Percentiles rank a stretch among this genome's conserved stretches.
Conservation (phyloP, 345 rosid species). For the Cardiospermum halicacabum region DNA sequence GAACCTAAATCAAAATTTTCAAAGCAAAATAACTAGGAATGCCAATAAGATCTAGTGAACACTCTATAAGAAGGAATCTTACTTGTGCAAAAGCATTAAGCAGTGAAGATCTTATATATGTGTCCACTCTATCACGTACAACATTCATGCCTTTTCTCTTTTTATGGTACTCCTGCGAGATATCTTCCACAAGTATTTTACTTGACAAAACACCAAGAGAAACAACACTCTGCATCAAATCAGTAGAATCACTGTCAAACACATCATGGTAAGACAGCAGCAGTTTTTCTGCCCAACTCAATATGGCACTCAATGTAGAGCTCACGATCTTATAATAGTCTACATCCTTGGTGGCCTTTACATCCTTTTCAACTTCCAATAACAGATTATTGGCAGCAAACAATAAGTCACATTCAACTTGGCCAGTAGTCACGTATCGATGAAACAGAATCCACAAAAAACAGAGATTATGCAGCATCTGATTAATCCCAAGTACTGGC, state of each 20-base stretch:
- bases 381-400: slow-evolving; percentile 72
- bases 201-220: slow-evolving; percentile 65
- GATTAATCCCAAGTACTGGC: slow-evolving; percentile 75
- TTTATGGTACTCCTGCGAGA: slow-evolving; percentile 56
- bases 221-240: slow-evolving; percentile 64
- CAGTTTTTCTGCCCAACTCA: slow-evolving; percentile 83
- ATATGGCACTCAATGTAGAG: slow-evolving; percentile 52
- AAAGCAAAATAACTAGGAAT: slow-evolving; percentile 10
- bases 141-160: slow-evolving; percentile 53
- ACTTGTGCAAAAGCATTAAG: slow-evolving; percentile 79
- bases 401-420: slow-evolving; percentile 71
- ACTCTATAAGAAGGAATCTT: slow-evolving; percentile 24
- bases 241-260: slow-evolving; percentile 62
- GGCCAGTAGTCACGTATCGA: slow-evolving; percentile 68
- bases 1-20: slow-evolving; percentile 13
- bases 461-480: slow-evolving; percentile 73
- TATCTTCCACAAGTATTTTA: slow-evolving; percentile 59
- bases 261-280: slow-evolving; percentile 75
- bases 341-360: slow-evolving; percentile 51
- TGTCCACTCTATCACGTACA: slow-evolving; percentile 60
- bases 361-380: slow-evolving; percentile 67
- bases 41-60: slow-evolving; percentile 7
- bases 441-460: slow-evolving; percentile 85
- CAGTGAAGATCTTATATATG: slow-evolving; percentile 74
- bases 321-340: slow-evolving; percentile 46